phyloP scores from a whole-genome alignment of 805 yeast species.

The Candida nonsorbophila region DNA sequence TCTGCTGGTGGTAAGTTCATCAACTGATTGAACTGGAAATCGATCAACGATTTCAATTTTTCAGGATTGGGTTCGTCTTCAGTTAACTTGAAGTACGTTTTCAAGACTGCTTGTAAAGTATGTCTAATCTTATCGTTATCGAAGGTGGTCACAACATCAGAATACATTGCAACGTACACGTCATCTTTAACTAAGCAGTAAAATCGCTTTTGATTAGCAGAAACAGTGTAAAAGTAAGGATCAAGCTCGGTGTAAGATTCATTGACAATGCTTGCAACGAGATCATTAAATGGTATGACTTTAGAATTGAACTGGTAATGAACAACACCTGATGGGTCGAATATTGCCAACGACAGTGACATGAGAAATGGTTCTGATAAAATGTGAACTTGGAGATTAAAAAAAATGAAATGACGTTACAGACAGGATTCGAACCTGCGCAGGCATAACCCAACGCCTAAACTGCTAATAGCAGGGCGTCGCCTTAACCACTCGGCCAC shows the following conservation, averaged over 20 bases:
- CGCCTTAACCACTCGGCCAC: constrained; percentile 96
- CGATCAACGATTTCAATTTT: constrained; percentile 29
- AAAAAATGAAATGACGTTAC: constrained; percentile 69
- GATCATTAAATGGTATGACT: constrained; percentile 34
- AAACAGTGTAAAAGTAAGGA: constrained; percentile 25
- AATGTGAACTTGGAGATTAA: background rate
- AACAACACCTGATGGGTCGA: constrained; percentile 29
- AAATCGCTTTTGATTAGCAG: constrained; percentile 27
- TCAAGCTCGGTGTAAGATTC: constrained; percentile 28
- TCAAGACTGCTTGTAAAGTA: constrained; percentile 26
- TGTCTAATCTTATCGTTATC: constrained; percentile 32
- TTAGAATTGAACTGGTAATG: constrained; percentile 32
- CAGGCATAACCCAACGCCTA: constrained; percentile 45
- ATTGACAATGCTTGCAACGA: constrained; percentile 28
- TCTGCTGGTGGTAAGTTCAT: constrained; percentile 21
- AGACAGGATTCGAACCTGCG: constrained; percentile 99
- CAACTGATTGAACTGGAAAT: constrained; percentile 33
- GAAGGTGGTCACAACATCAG: constrained; percentile 33
- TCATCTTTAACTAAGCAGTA: constrained; percentile 22
- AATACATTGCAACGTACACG: constrained; percentile 30
- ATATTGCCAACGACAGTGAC: constrained; percentile 37
- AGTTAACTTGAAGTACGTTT: constrained; percentile 22
- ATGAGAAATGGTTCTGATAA: constrained; percentile 9
- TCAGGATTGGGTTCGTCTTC: constrained; percentile 14
- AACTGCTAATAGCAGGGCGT: constrained; percentile 68